Evolutionary conservation across 495 filamentous ascomycete genomes (phyloP).

Genomic region (Neurospora pannonica): DNA sequence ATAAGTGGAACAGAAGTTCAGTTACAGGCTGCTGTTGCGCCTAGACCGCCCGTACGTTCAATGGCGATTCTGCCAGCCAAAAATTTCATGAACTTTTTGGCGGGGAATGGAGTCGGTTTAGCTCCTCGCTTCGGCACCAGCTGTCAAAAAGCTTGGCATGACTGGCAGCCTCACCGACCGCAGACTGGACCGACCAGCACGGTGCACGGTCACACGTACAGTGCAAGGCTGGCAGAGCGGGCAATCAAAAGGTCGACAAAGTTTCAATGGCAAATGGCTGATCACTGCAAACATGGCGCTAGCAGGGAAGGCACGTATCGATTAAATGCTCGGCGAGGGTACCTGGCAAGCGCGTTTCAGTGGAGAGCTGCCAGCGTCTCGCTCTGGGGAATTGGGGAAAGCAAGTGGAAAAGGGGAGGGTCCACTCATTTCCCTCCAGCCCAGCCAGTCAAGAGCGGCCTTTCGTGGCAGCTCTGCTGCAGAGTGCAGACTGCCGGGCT

Average conservation of each 20-base stretch:
- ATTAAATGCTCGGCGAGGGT: constrained; percentile 7
- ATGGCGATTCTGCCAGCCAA: constrained; percentile 1
- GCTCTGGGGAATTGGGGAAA: constrained; percentile 14
- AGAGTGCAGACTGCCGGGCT: not conserved
- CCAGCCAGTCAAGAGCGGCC: not conserved
- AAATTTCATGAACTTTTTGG: constrained; percentile 24
- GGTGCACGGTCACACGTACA: not conserved
- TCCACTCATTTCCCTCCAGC: constrained; percentile 6
- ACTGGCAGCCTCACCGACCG: not conserved
- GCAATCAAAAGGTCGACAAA: not conserved
- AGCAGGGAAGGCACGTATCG: not conserved
- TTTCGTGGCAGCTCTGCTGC: not conserved
- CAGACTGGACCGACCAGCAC: not conserved
- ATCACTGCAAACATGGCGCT: not conserved
- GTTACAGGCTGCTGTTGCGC: not conserved
- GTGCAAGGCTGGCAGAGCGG: not conserved
- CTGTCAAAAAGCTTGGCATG: not conserved
- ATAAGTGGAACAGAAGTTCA: not conserved
- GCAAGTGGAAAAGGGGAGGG: constrained; percentile 15
- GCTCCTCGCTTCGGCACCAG: constrained; percentile 6
- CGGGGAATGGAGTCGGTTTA: constrained; percentile 23
- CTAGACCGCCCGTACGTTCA: not conserved
- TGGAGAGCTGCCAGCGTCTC: constrained; percentile 10
- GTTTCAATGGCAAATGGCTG: not conserved
- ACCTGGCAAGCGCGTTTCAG: constrained; percentile 4